A percentile compares a stretch with the other conserved stretches of the same genome.
phyloP scores from a whole-genome alignment of 179 eudicot genomes.

The Silene coronaria region DNA sequence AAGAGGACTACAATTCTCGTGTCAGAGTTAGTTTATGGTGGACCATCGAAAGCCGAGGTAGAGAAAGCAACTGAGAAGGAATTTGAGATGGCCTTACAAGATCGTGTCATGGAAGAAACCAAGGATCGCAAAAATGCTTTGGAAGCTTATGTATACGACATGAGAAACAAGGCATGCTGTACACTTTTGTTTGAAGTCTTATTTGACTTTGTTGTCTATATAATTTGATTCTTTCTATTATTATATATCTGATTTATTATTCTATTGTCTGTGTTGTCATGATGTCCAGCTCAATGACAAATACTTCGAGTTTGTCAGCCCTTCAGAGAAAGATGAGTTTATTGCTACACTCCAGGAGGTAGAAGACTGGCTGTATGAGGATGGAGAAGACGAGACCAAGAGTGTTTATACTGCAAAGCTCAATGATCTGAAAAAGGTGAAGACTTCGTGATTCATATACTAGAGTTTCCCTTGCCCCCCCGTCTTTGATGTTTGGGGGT shows the following conservation, averaged over 20 bases:
- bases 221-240: not conserved
- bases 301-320: slow-evolving; percentile 58
- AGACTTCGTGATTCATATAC: not conserved
- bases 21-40: slow-evolving; percentile 65
- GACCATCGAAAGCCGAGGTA: slow-evolving; percentile 48
- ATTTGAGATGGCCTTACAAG: slow-evolving; percentile 92
- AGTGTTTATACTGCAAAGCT: slow-evolving; percentile 84
- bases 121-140: slow-evolving; percentile 90
- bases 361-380: slow-evolving; percentile 95
- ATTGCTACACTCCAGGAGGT: slow-evolving; percentile 64
- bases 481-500: not conserved
- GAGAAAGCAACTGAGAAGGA: slow-evolving; percentile 84
- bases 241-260: not conserved
- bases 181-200: not conserved
- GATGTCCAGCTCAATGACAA: slow-evolving; percentile 70
- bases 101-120: slow-evolving; percentile 90
- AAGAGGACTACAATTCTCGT: slow-evolving; percentile 61
- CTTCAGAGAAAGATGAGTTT: slow-evolving; percentile 64
- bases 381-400: slow-evolving; percentile 90
- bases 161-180: slow-evolving; percentile 69
- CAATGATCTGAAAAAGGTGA: slow-evolving; percentile 81
- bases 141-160: slow-evolving; percentile 88
- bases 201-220: not conserved
- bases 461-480: not conserved
- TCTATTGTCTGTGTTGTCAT: not conserved